These are phyloP conservation scores for Aureobasidium zeae DNA, from an alignment of 2,329 filamentous ascomycete genomes.

Conservation along the genomic window DNA sequence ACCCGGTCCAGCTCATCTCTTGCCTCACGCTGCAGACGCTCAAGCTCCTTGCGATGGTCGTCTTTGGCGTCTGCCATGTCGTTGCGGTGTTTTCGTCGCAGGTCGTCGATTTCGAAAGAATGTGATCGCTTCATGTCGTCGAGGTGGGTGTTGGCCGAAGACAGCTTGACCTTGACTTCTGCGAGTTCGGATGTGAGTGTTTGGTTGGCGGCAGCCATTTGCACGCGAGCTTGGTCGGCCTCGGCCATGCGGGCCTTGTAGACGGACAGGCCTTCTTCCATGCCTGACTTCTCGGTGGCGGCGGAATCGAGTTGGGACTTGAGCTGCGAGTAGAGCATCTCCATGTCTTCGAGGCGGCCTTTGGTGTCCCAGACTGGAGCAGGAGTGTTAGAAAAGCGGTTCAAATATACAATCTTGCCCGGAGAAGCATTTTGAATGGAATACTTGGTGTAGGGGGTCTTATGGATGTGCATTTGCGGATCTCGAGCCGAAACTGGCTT, in stretches of 20 bases:
- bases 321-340: constrained; percentile 61
- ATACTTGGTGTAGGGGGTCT: constrained; percentile 16
- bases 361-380: constrained; percentile 70
- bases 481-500: constrained; percentile 12
- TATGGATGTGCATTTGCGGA: constrained; percentile 5
- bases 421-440: constrained; percentile 18
- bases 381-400: constrained; percentile 63
- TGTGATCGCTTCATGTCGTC: constrained; percentile 45
- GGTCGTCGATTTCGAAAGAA: constrained; percentile 44
- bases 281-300: constrained; percentile 55
- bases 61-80: constrained; percentile 48
- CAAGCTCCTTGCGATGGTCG: constrained; percentile 47
- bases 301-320: constrained; percentile 63
- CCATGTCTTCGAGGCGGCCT: constrained; percentile 65
- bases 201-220: constrained; percentile 44
- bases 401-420: constrained; percentile 40
- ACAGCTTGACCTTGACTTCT: constrained; percentile 45
- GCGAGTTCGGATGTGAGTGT: constrained; percentile 60
- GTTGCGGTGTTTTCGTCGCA: constrained; percentile 45
- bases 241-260: constrained; percentile 61
- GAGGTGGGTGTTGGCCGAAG: constrained; percentile 39
- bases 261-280: constrained; percentile 65
- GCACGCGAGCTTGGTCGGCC: constrained; percentile 44
- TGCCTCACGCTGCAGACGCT: constrained; percentile 45
- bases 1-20: constrained; percentile 37